phyloP scores from a whole-genome alignment of 257 asterid genomes.

The Linaria vulgaris region DNA sequence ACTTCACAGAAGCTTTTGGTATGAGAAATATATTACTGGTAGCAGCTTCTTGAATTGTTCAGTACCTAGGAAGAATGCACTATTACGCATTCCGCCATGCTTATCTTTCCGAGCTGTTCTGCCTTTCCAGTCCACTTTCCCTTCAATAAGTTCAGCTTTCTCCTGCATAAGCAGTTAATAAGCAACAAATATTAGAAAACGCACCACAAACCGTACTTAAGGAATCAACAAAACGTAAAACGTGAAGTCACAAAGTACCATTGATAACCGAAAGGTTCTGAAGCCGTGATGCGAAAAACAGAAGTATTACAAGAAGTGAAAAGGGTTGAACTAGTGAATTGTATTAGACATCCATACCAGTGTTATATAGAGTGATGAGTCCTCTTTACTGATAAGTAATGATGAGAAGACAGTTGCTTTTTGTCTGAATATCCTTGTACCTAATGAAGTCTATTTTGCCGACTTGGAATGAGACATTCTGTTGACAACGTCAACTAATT shows the following conservation, averaged over 20 bases:
- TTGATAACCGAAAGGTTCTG: too few species aligned
- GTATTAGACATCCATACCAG: constrained; percentile 13
- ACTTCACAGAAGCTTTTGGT: neutral
- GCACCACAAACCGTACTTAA: neutral
- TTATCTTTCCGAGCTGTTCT: constrained; percentile 43
- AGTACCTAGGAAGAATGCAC: constrained; percentile 53
- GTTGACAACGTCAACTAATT: constrained; percentile 27
- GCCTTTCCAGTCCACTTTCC: constrained; percentile 84
- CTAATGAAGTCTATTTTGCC: constrained; percentile 27
- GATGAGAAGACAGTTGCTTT: constrained; percentile 21
- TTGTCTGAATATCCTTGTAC: constrained; percentile 39
- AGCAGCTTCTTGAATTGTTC: neutral
- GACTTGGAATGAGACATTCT: constrained; percentile 29
- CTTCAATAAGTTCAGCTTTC: constrained; percentile 41
- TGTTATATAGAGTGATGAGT: neutral
- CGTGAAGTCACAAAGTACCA: constrained; percentile 21
- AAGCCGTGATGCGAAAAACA: neutral
- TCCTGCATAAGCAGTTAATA: constrained; percentile 37
- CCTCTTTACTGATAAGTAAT: neutral
- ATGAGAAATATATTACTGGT: too few species aligned
- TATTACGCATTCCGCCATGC: constrained; percentile 58
- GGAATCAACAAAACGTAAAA: neutral
- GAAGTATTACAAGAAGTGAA: constrained; percentile 6
- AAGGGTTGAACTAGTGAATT: neutral
- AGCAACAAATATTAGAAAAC: neutral